phyloP scores from a whole-genome alignment of 345 rosid species.

The Eucalyptus sideroxylon region DNA sequence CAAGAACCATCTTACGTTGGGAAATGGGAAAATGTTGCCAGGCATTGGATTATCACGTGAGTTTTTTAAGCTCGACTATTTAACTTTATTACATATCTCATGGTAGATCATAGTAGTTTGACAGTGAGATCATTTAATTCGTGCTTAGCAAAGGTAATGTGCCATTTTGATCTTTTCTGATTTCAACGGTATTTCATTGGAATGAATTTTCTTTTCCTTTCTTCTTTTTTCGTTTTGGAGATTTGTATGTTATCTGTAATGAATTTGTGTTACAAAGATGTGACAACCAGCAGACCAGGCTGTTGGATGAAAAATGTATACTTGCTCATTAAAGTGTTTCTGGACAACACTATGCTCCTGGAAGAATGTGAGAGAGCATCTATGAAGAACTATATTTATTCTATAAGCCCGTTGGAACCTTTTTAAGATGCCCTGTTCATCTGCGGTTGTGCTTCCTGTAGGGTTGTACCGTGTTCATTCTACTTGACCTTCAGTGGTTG shows the following conservation, averaged over 20 bases:
- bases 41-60: conserved; percentile 89
- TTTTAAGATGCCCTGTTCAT: neutral
- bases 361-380: neutral
- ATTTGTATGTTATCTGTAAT: neutral
- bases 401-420: neutral
- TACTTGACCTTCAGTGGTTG: neutral
- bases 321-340: neutral
- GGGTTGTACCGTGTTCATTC: neutral
- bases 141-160: neutral
- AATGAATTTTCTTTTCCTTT: neutral
- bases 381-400: neutral
- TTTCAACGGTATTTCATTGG: neutral
- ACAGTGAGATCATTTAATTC: neutral
- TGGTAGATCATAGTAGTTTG: neutral
- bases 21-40: conserved; percentile 79
- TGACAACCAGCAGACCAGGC: neutral
- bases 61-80: conserved; percentile 3
- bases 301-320: neutral
- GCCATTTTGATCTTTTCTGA: neutral
- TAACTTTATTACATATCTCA: neutral
- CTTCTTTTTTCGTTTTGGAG: neutral
- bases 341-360: neutral
- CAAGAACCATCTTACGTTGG: conserved; percentile 78
- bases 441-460: neutral
- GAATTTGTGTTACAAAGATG: neutral